Evolutionary conservation across 2,329 filamentous ascomycete genomes (phyloP).

Genomic region (Seiridium cupressi): DNA sequence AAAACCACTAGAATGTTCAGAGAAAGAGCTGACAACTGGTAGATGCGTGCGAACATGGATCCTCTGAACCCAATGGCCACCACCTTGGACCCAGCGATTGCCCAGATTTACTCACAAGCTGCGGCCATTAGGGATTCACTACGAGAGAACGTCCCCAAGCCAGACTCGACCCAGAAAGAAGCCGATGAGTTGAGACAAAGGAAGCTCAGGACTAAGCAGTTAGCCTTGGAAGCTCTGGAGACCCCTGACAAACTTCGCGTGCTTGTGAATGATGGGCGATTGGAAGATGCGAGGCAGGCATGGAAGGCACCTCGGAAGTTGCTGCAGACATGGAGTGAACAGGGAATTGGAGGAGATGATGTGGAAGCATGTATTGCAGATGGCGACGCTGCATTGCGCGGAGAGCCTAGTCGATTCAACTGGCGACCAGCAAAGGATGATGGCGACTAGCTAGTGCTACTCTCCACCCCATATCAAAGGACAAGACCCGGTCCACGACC

Average conservation of each 20-base stretch:
- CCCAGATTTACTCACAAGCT: constrained; percentile 67
- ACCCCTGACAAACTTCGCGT: constrained; percentile 57
- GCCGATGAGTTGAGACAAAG: constrained; percentile 30
- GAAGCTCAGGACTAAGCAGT: constrained; percentile 45
- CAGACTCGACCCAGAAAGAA: constrained; percentile 37
- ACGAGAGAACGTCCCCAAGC: constrained; percentile 44
- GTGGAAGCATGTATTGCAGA: constrained; percentile 53
- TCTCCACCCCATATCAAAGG: no score
- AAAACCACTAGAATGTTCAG: neutral
- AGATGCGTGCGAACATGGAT: constrained; percentile 81
- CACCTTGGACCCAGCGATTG: constrained; percentile 70
- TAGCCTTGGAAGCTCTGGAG: constrained; percentile 62
- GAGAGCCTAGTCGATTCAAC: constrained; percentile 22
- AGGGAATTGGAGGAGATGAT: constrained; percentile 53
- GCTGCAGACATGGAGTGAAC: constrained; percentile 52
- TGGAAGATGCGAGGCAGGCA: constrained; percentile 57
- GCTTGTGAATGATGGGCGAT: constrained; percentile 58
- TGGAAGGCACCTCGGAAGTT: constrained; percentile 55
- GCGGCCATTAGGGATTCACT: constrained; percentile 52
- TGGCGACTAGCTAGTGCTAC: constrained; percentile 12
- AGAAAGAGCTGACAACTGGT: constrained; percentile 8
- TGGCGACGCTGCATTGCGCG: constrained; percentile 48
- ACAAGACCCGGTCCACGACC: no score
- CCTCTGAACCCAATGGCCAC: constrained; percentile 72
- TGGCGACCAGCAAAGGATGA: constrained; percentile 20